These are phyloP conservation scores for Paraurostyla sp. DNA, from an alignment of 73 alveolate species.

Conservation along the genomic window DNA sequence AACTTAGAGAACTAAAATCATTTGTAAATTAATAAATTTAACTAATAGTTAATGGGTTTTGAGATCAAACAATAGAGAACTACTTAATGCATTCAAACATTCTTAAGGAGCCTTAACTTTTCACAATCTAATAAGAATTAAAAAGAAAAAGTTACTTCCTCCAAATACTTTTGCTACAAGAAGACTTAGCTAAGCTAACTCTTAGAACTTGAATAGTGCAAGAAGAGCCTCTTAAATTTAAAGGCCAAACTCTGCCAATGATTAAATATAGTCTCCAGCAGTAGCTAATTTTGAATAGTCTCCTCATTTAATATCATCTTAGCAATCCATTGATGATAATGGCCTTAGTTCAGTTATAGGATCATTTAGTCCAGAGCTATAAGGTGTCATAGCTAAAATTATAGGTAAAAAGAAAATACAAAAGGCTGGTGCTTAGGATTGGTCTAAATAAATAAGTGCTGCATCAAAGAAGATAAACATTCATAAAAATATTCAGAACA, in stretches of 20 bases:
- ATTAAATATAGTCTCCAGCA: too few relatives aligned
- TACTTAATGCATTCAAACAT: not conserved
- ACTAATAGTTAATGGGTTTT: slow-evolving; percentile 41
- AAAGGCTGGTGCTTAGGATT: not conserved
- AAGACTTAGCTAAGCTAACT: too few relatives aligned
- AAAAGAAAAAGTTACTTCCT: not conserved
- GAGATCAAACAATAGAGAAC: slow-evolving; percentile 31
- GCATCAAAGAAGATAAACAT: slow-evolving; percentile 55
- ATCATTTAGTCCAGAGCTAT: slow-evolving; percentile 18
- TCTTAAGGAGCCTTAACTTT: not conserved
- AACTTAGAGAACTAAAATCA: not conserved
- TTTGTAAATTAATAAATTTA: not conserved
- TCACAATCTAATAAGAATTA: not conserved
- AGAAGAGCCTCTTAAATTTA: too few relatives aligned
- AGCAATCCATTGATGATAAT: not conserved
- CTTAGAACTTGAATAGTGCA: too few relatives aligned
- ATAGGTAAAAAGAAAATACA: not conserved
- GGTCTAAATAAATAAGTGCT: slow-evolving; percentile 32
- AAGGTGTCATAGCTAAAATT: not conserved
- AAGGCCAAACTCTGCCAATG: too few relatives aligned
- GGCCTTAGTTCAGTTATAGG: not conserved
- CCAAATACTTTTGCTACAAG: too few relatives aligned
- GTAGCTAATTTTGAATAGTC: too few relatives aligned
- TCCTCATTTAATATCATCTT: not conserved
- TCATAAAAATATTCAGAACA: slow-evolving; percentile 44